A percentile compares a stretch with the other conserved stretches of the same genome.
These are phyloP conservation scores for Wallemia hederae DNA, from an alignment of 1,284 basidiomycete genomes.

Conservation along the genomic window DNA sequence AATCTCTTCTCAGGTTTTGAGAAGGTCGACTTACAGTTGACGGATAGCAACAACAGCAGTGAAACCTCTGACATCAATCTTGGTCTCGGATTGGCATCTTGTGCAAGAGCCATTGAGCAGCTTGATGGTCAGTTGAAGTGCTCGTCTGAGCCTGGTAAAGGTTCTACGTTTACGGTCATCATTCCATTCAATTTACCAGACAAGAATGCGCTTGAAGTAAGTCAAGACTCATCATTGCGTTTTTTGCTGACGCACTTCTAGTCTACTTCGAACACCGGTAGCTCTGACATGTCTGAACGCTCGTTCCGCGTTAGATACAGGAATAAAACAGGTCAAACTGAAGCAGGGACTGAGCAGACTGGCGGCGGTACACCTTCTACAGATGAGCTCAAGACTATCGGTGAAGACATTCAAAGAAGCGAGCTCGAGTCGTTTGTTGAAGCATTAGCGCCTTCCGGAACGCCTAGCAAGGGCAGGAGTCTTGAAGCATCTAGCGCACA, in stretches of 20 bases:
- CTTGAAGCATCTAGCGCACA: neutral
- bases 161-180: slow-evolving; percentile 43
- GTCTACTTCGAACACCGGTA: slow-evolving; percentile 2
- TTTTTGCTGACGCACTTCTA: slow-evolving; percentile 6
- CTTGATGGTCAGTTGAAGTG: slow-evolving; percentile 49
- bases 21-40: slow-evolving; percentile 31
- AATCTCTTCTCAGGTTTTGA: slow-evolving; percentile 65
- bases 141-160: slow-evolving; percentile 35
- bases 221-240: slow-evolving; percentile 3
- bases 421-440: neutral
- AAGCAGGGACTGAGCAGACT: neutral
- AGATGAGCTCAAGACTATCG: neutral
- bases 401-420: neutral
- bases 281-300: neutral
- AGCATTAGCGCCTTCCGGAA: neutral
- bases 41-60: neutral
- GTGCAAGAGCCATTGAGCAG: slow-evolving; percentile 54
- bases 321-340: slow-evolving; percentile 7
- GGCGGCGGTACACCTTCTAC: too few species aligned
- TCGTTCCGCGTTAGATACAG: slow-evolving; percentile 6
- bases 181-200: slow-evolving; percentile 26
- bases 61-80: neutral
- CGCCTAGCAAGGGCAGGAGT: neutral
- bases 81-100: slow-evolving; percentile 50
- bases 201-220: slow-evolving; percentile 6